Conservation (phyloP, 768 basidiomycete species). For the Gelatoporia subvermispora region DNA sequence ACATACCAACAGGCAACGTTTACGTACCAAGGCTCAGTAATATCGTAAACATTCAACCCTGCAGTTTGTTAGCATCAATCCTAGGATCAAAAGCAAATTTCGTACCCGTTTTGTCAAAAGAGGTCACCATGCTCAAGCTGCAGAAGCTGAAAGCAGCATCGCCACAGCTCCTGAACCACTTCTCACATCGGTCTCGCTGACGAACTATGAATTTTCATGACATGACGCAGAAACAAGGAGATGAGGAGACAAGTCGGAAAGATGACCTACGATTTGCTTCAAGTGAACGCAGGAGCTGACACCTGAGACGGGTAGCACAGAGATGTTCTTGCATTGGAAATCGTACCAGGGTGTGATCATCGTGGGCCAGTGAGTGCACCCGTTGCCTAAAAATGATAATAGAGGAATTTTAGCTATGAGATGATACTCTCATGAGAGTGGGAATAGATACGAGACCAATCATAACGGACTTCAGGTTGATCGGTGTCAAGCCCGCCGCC, state of each 20-base stretch:
- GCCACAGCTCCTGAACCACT: slow-evolving; percentile 34
- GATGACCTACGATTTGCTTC: slow-evolving; percentile 33
- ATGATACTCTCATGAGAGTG: not conserved
- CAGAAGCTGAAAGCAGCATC: slow-evolving; percentile 38
- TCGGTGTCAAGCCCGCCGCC: slow-evolving; percentile 43
- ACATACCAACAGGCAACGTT: too few relatives aligned
- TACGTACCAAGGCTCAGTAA: slow-evolving; percentile 47
- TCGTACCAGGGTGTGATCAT: slow-evolving; percentile 42
- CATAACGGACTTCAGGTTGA: slow-evolving; percentile 45
- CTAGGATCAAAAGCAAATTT: too few relatives aligned
- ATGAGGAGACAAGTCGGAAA: not conserved
- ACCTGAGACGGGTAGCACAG: slow-evolving; percentile 40
- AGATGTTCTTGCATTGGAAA: slow-evolving; percentile 41
- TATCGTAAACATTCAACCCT: slow-evolving; percentile 59
- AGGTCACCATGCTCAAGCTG: slow-evolving; percentile 32
- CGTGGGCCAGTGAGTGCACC: slow-evolving; percentile 34
- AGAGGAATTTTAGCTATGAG: not conserved
- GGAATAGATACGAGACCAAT: slow-evolving; percentile 31
- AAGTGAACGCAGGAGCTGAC: slow-evolving; percentile 44
- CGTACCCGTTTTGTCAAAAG: too few relatives aligned
- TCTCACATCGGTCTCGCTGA: slow-evolving; percentile 42
- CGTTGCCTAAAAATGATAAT: slow-evolving; percentile 33
- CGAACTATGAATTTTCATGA: not conserved
- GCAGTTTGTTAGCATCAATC: too few relatives aligned
- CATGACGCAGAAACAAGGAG: too few relatives aligned